Conservation (phyloP, 495 filamentous ascomycete species). For the Aspergillus haitiensis region DNA sequence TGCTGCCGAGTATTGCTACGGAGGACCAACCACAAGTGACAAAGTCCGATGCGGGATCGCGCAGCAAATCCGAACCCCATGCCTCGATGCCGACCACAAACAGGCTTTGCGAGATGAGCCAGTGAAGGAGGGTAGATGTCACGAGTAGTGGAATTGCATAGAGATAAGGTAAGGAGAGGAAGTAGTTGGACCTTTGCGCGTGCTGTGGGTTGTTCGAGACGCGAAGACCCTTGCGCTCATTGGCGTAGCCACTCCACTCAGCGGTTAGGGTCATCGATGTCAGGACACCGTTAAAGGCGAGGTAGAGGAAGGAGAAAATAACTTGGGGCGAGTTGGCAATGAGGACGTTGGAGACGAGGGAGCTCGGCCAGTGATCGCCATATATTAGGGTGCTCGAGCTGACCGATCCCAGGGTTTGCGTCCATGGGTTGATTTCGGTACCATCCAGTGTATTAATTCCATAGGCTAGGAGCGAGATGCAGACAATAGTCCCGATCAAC, state of each 20-base stretch:
- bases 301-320: constrained; percentile 44
- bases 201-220: constrained; percentile 40
- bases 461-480: neutral
- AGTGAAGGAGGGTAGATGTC: constrained; percentile 35
- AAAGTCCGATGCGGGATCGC: constrained; percentile 2
- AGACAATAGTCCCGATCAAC: neutral
- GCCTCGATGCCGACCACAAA: constrained; percentile 34
- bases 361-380: neutral
- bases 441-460: neutral
- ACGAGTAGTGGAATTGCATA: constrained; percentile 38
- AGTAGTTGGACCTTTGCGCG: constrained; percentile 48
- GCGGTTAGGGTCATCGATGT: constrained; percentile 41
- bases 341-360: constrained; percentile 4
- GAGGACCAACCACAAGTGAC: constrained; percentile 34
- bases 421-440: constrained; percentile 25
- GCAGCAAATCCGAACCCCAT: constrained; percentile 4
- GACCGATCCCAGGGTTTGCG: constrained; percentile 4
- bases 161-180: constrained; percentile 41
- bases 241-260: constrained; percentile 36
- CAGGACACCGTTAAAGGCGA: constrained; percentile 39
- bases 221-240: constrained; percentile 38
- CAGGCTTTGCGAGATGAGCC: constrained; percentile 44
- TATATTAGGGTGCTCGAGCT: neutral
- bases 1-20: constrained; percentile 29
- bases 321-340: constrained; percentile 44